These are phyloP conservation scores for Gnaphalium uliginosum DNA, from an alignment of 129 eudicot genomes.

Conservation along the genomic window DNA sequence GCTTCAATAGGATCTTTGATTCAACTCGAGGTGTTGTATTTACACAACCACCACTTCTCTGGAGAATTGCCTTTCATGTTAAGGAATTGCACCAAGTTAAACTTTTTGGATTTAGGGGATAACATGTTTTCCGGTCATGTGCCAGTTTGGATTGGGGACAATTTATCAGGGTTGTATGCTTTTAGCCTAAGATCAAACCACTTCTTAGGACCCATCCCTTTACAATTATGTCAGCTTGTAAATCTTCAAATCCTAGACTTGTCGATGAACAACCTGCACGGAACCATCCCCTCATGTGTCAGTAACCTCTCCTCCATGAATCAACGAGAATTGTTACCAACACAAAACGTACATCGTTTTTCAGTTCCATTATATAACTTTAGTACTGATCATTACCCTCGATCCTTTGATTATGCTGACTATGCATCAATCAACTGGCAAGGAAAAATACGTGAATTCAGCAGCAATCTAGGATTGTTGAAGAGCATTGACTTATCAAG, in stretches of 20 bases:
- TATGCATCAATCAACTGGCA: conserved; percentile 30
- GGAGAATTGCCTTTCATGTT: too few species aligned
- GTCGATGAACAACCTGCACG: conserved; percentile 27
- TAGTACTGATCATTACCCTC: background rate
- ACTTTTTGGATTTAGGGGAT: background rate
- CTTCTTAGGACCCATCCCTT: conserved; percentile 2
- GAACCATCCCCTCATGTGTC: conserved; percentile 33
- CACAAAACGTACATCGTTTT: background rate
- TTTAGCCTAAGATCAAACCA: conserved; percentile 6
- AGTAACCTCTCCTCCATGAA: conserved; percentile 23
- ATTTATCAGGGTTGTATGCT: background rate
- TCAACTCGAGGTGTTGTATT: too few species aligned
- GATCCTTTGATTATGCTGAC: background rate
- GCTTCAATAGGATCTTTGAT: too few species aligned
- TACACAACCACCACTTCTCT: too few species aligned
- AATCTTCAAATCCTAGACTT: conserved; percentile 33
- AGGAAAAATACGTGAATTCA: conserved; percentile 17
- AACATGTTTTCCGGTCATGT: background rate
- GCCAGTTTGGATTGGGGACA: conserved; percentile 1
- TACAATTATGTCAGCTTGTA: conserved; percentile 21
- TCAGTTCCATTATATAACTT: background rate
- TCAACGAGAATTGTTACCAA: background rate
- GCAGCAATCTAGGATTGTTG: conserved; percentile 26
- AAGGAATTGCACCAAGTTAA: background rate
- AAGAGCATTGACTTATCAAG: conserved; percentile 36